Conservation (phyloP, 495 filamentous ascomycete species). For the Hyphodiscus hymeniophilus region DNA sequence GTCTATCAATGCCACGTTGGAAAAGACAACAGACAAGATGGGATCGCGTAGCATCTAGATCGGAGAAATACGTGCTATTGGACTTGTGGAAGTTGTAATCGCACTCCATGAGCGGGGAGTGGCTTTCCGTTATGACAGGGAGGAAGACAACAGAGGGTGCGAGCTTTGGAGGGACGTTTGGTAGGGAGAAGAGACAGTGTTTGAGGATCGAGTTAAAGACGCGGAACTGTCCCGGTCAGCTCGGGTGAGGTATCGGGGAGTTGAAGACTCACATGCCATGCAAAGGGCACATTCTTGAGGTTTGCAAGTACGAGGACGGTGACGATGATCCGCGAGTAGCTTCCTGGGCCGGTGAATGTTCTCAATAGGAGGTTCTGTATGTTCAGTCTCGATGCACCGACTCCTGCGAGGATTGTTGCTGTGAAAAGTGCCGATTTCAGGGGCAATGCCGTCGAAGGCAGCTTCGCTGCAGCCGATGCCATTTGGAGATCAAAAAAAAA, state of each 20-base stretch:
- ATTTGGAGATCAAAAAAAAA: slow-evolving; percentile 21
- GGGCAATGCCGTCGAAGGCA: slow-evolving; percentile 25
- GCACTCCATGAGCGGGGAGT: slow-evolving; percentile 55
- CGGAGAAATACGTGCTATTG: slow-evolving; percentile 77
- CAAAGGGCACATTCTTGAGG: slow-evolving; percentile 65
- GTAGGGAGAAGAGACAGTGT: slow-evolving; percentile 44
- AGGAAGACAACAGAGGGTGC: slow-evolving; percentile 45
- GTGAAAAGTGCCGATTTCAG: slow-evolving; percentile 29
- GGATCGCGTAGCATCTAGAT: slow-evolving; percentile 65
- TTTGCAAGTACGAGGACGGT: slow-evolving; percentile 49
- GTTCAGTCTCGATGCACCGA: slow-evolving; percentile 31
- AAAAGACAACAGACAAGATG: slow-evolving; percentile 51
- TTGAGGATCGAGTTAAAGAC: slow-evolving; percentile 53
- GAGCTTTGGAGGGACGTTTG: slow-evolving; percentile 26
- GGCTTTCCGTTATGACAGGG: slow-evolving; percentile 50
- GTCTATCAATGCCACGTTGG: slow-evolving; percentile 33
- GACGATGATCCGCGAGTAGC: slow-evolving; percentile 38
- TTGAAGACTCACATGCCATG: slow-evolving; percentile 58
- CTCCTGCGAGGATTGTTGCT: slow-evolving; percentile 31
- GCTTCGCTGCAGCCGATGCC: slow-evolving; percentile 40
- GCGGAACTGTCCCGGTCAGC: slow-evolving; percentile 40
- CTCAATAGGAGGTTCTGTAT: slow-evolving; percentile 25
- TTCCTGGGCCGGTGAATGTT: slow-evolving; percentile 43
- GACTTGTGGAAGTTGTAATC: slow-evolving; percentile 84
- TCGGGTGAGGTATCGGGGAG: not conserved